Evolutionary conservation across 352 stramenopile species (phyloP).

Genomic region (Globisporangium acanthophoron): DNA sequence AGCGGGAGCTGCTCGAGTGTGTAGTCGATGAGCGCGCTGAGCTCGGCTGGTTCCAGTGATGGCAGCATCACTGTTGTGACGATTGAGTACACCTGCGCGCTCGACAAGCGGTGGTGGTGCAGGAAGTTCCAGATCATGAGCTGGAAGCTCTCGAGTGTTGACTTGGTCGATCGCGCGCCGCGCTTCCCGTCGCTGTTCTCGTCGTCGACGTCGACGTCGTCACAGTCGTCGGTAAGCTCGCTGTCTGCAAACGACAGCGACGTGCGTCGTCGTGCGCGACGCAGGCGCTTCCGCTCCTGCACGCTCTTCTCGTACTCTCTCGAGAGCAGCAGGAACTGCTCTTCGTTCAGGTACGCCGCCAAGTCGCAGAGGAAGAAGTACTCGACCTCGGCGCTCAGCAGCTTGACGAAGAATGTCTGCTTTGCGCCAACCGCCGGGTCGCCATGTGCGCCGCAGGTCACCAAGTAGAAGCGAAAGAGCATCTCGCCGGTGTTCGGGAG

Average conservation of each 20-base stretch:
- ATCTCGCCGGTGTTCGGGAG: slow-evolving; percentile 52
- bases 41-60: slow-evolving; percentile 41
- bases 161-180: not conserved
- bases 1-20: slow-evolving; percentile 34
- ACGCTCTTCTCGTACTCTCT: slow-evolving; percentile 61
- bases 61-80: slow-evolving; percentile 37
- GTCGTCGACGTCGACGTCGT: slow-evolving; percentile 8
- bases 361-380: slow-evolving; percentile 72
- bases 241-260: slow-evolving; percentile 12
- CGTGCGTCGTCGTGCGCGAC: slow-evolving; percentile 3
- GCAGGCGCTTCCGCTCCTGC: slow-evolving; percentile 20
- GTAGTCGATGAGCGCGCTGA: slow-evolving; percentile 26
- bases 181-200: slow-evolving; percentile 8
- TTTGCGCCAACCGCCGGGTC: slow-evolving; percentile 23
- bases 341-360: slow-evolving; percentile 44
- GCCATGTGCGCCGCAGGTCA: slow-evolving; percentile 29
- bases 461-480: slow-evolving; percentile 57
- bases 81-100: slow-evolving; percentile 37
- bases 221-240: slow-evolving; percentile 17
- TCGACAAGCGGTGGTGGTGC: slow-evolving; percentile 40
- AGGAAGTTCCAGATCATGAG: slow-evolving; percentile 59
- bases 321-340: slow-evolving; percentile 59
- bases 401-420: slow-evolving; percentile 49
- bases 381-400: slow-evolving; percentile 55
- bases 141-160: slow-evolving; percentile 48